phyloP scores from a whole-genome alignment of 805 yeast species.

The Zygoascus flipseniorum region DNA sequence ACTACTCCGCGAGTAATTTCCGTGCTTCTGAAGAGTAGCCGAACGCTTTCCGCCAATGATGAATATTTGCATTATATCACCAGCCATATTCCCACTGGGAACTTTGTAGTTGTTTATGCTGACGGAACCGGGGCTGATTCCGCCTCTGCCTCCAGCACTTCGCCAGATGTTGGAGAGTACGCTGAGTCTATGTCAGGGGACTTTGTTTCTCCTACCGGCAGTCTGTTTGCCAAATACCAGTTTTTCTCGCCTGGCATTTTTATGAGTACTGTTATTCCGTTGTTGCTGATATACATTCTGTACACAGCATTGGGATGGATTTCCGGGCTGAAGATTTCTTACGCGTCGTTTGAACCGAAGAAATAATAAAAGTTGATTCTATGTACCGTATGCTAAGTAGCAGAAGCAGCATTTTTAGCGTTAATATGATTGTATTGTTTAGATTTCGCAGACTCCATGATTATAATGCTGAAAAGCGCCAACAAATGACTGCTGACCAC shows the following conservation, averaged over 20 bases:
- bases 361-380: background rate
- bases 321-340: slow-evolving; percentile 61
- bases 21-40: slow-evolving; percentile 39
- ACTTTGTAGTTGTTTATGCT: slow-evolving; percentile 28
- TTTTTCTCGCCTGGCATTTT: slow-evolving; percentile 77
- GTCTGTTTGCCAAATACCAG: slow-evolving; percentile 54
- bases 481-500: too few species aligned
- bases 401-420: too few species aligned
- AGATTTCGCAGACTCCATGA: too few species aligned
- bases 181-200: background rate
- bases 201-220: slow-evolving; percentile 9
- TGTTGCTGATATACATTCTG: slow-evolving; percentile 49
- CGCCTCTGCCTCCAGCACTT: background rate
- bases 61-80: slow-evolving; percentile 23
- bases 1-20: slow-evolving; percentile 52
- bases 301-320: slow-evolving; percentile 65
- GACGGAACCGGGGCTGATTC: background rate
- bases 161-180: background rate
- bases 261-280: slow-evolving; percentile 61
- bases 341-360: slow-evolving; percentile 61
- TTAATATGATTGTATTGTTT: too few species aligned
- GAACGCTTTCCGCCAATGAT: slow-evolving; percentile 16
- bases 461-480: too few species aligned
- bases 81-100: slow-evolving; percentile 25
- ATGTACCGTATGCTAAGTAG: background rate